Base-by-base conservation (phyloP, 768 basidiomycete species). In the Xanthoconium purpureum region DNA sequence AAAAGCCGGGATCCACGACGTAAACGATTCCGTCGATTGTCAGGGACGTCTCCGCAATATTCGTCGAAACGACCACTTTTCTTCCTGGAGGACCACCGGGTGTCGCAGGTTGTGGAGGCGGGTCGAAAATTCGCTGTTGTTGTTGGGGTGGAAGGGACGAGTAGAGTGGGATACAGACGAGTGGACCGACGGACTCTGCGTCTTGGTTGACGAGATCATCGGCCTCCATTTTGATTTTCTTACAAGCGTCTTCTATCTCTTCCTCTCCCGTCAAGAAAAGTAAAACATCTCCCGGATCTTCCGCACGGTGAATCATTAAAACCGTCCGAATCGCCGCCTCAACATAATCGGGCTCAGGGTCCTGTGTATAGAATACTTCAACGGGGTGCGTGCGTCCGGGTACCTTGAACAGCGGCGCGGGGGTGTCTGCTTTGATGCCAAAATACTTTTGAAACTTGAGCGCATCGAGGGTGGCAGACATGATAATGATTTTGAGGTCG, bases 21-120 rank as follows among this genome's bases (percentile, higher is more conserved):
- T 98, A 99, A n/a, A 99, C 95, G 65, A 99, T 98, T 20, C 96
- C 96, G 63, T 99, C 96, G 55, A 99, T 98, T 3, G 96, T 99
- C 42, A 98, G 75, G 3, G 94, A 96, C 2, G 96, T 98, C 73
- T 99, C 96, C 4, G 97, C 97, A 55, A 98, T 94, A 69, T 98
- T 99, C 30, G 96, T 99, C 10, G 94, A 92, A 1, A 99, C 78
- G 33, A 99, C 90, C 43, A 98, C 83, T 71, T 99, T 99, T 56
- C 96, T 84, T 0, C 96, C 96, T 0, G 89, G 87, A 0, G 93
- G 88, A 1, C 93, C 88, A 48, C 77, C 84, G 0, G 81, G 70
- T 0, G 72, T 76, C 3, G 79, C 76, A 0, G 93, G 70, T 5
- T 77, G 62, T 9, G 96, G 96, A 2, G 95, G 77, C 0, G 91